phyloP scores from a whole-genome alignment of 345 rosid genomes.

The Eucalyptus pumila region DNA sequence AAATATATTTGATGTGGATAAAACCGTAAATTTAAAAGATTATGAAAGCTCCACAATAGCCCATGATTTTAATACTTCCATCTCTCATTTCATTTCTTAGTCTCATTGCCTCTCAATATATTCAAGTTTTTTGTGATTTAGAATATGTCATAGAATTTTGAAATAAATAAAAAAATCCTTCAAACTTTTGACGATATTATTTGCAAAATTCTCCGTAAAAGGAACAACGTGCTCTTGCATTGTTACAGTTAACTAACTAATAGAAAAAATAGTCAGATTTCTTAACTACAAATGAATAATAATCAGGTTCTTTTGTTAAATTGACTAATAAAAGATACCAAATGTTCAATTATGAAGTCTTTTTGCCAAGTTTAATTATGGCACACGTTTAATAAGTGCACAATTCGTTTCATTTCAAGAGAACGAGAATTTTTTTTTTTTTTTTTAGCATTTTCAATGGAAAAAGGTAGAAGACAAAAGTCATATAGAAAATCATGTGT shows the following conservation, averaged over 20 bases:
- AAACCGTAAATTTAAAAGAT: background rate
- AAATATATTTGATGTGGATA: no score
- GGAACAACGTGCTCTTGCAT: background rate
- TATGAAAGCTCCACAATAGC: background rate
- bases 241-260: no score
- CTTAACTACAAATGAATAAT: background rate
- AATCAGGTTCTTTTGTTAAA: no score
- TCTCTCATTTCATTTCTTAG: background rate
- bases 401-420: background rate
- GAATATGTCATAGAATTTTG: background rate
- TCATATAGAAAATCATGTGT: background rate
- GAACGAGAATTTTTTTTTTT: background rate
- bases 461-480: no score
- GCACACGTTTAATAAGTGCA: background rate
- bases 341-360: background rate
- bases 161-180: no score
- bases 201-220: background rate
- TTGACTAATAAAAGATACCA: background rate
- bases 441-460: no score
- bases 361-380: background rate
- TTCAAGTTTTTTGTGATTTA: background rate
- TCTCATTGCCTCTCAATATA: background rate
- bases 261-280: no score
- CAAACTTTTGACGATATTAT: background rate
- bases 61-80: background rate